A percentile compares a stretch with the other conserved stretches of the same genome.
These are phyloP conservation scores for Oryza longistaminata DNA, from an alignment of 176 grass and related monocot species.

Conservation along the genomic window DNA sequence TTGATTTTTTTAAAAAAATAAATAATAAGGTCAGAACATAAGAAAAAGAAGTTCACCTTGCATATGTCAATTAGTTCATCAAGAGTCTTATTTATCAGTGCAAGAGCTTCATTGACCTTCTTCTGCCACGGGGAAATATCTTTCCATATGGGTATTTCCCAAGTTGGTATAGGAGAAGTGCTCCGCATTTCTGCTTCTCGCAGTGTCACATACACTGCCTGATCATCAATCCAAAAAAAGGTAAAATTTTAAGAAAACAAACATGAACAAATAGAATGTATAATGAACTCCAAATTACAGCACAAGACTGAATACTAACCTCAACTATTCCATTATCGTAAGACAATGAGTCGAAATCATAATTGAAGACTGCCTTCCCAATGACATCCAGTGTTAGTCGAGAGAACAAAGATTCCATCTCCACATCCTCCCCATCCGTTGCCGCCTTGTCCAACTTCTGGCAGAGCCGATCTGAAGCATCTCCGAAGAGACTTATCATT, in stretches of 20 bases:
- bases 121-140: conserved; percentile 89
- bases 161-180: conserved; percentile 93
- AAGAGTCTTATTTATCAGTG: conserved; percentile 75
- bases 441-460: conserved; percentile 82
- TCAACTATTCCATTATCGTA: conserved; percentile 94
- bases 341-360: conserved; percentile 96
- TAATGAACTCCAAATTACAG: background rate
- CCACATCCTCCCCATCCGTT: conserved; percentile 74
- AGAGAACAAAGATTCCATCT: conserved; percentile 97
- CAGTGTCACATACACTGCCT: conserved; percentile 82
- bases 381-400: conserved; percentile 88
- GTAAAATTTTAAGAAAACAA: background rate
- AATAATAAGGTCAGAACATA: background rate
- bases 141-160: conserved; percentile 99
- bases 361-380: conserved; percentile 97
- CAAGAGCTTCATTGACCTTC: conserved; percentile 88
- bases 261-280: background rate
- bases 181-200: conserved; percentile 93
- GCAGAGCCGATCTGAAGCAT: conserved; percentile 73
- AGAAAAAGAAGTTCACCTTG: conserved; percentile 61
- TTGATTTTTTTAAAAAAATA: background rate
- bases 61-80: conserved; percentile 79
- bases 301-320: conserved; percentile 47
- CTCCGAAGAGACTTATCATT: conserved; percentile 85
- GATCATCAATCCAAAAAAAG: conserved; percentile 24